Percentiles rank a stretch among this genome's conserved stretches.
phyloP scores from a whole-genome alignment of 306 rosid species.

The Castanopsis chinensis region DNA sequence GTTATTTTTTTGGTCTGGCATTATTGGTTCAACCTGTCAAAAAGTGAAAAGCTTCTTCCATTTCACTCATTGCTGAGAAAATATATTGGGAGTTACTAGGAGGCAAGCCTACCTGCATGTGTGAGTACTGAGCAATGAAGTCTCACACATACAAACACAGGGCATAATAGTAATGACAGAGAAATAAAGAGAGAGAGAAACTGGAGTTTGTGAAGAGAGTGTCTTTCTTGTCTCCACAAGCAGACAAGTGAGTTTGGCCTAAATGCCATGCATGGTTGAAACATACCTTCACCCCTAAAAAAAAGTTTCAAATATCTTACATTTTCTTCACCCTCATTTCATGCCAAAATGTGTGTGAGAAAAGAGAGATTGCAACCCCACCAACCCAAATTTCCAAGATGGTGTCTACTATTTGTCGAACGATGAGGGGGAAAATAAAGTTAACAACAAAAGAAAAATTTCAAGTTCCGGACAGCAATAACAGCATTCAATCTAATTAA shows the following conservation, averaged over 20 bases:
- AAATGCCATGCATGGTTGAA: conserved; percentile 55
- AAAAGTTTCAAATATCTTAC: not conserved
- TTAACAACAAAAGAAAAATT: not conserved
- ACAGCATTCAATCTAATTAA: conserved; percentile 9
- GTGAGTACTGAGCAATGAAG: conserved; percentile 12
- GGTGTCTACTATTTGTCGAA: not conserved
- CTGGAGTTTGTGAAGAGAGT: conserved; percentile 37
- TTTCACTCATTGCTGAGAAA: not conserved
- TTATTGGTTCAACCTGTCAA: not conserved
- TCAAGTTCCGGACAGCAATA: not conserved
- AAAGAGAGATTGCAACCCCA: not conserved
- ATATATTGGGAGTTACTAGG: not conserved
- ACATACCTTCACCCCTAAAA: conserved; percentile 36
- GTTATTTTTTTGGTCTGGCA: not conserved
- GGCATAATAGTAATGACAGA: conserved; percentile 13
- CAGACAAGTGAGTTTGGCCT: conserved; percentile 39
- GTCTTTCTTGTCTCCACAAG: conserved; percentile 60
- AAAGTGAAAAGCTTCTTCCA: not conserved
- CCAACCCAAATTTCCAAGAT: not conserved
- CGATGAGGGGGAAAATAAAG: not conserved
- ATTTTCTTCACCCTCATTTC: conserved; percentile 24
- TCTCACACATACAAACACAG: conserved; percentile 5
- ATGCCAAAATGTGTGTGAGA: conserved; percentile 16
- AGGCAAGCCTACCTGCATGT: conserved; percentile 19
- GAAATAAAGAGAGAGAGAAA: conserved; percentile 24